phyloP scores from a whole-genome alignment of 345 rosid genomes.

The Moricandia moricandioides region DNA sequence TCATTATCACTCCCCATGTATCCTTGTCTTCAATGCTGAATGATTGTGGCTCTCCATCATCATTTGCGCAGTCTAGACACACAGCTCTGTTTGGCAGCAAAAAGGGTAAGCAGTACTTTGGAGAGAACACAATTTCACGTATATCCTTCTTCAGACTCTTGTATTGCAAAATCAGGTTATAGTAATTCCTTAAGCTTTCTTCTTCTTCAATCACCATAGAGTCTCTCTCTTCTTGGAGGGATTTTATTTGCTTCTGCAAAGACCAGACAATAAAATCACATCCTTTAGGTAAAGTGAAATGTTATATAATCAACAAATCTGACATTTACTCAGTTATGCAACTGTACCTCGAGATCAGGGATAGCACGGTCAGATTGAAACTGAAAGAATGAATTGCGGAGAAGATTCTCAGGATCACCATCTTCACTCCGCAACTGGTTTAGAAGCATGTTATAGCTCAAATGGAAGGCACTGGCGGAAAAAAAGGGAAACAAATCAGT shows the following conservation, averaged over 20 bases:
- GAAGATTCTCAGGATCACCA: slow-evolving; percentile 92
- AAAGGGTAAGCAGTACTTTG: slow-evolving; percentile 82
- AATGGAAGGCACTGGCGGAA: slow-evolving; percentile 81
- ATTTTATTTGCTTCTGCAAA: slow-evolving; percentile 72
- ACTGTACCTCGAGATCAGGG: slow-evolving; percentile 80
- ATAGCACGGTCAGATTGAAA: slow-evolving; percentile 94
- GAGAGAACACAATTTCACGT: slow-evolving; percentile 70
- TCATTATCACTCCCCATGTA: slow-evolving; percentile 85
- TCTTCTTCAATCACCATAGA: slow-evolving; percentile 90
- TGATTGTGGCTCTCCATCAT: slow-evolving; percentile 54
- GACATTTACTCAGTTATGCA: background rate
- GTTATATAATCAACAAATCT: background rate
- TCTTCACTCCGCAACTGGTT: slow-evolving; percentile 96
- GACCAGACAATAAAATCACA: slow-evolving; percentile 22
- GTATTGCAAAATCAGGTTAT: slow-evolving; percentile 70
- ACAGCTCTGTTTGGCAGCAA: slow-evolving; percentile 80
- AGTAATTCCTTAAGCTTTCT: slow-evolving; percentile 78
- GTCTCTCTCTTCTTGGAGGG: slow-evolving; percentile 80
- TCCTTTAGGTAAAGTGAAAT: background rate
- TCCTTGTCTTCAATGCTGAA: slow-evolving; percentile 66
- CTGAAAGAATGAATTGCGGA: slow-evolving; percentile 94
- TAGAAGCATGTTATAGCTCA: slow-evolving; percentile 97
- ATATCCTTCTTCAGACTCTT: slow-evolving; percentile 74
- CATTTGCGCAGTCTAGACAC: slow-evolving; percentile 50
- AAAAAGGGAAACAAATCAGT: slow-evolving; percentile 23